A percentile compares a stretch with the other conserved stretches of the same genome.
Evolutionary conservation across 1,284 basidiomycete species (phyloP).

Genomic region (Tilletiopsis washingtonensis): DNA sequence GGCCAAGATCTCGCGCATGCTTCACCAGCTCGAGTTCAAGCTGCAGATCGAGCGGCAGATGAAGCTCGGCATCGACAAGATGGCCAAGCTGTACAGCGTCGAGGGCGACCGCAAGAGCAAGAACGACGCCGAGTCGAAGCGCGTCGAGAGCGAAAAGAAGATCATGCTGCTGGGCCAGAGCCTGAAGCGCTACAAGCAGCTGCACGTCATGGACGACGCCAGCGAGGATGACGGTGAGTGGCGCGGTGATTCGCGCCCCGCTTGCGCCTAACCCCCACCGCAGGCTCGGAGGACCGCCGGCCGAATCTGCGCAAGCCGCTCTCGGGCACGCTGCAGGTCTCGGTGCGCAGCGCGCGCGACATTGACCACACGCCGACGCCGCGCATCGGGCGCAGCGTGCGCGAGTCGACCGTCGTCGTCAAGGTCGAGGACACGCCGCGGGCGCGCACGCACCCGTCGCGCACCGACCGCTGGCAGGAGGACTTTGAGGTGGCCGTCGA

Average conservation of each 20-base stretch:
- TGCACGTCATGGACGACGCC: conserved; percentile 84
- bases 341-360: conserved; percentile 80
- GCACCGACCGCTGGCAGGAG: conserved; percentile 95
- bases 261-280: conserved; percentile 4
- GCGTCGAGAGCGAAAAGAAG: conserved; percentile 89
- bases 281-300: conserved; percentile 62
- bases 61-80: conserved; percentile 97
- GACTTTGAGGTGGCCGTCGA: conserved; percentile 93
- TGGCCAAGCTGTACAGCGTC: conserved; percentile 78
- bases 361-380: conserved; percentile 82
- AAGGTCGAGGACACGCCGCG: conserved; percentile 94
- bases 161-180: conserved; percentile 86
- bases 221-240: conserved; percentile 55
- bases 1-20: conserved; percentile 93
- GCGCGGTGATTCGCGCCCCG: neutral
- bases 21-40: conserved; percentile 98
- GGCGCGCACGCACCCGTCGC: conserved; percentile 81
- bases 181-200: conserved; percentile 89
- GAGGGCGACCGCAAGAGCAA: conserved; percentile 74
- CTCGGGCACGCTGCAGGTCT: conserved; percentile 84
- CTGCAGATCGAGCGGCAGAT: conserved; percentile 97
- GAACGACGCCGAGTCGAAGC: conserved; percentile 80
- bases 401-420: conserved; percentile 83
- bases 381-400: conserved; percentile 47
- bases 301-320: conserved; percentile 86